Base-by-base conservation (phyloP, 129 eudicot genomes). In the Pulicaria dysenterica region DNA sequence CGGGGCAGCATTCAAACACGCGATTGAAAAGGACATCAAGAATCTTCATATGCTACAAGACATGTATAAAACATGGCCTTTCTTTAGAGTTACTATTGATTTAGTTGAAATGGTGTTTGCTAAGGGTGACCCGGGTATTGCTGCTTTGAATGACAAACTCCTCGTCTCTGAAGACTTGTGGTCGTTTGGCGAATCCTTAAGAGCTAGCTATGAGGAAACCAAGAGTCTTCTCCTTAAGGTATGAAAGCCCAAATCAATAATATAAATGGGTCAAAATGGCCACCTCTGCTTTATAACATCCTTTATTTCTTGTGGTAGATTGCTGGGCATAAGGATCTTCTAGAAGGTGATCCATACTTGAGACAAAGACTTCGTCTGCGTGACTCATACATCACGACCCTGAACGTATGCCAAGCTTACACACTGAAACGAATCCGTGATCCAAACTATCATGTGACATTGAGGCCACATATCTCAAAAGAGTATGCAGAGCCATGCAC, bases 11-110 rank as follows among this genome's bases (percentile, higher is more conserved):
- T 95, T 95, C 69, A 91, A 85, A 34, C 59, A 90, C 4, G 86
- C 88, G 2, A 83, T 95, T 40, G 64, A 88, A 64, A 87, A 82
- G 54, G 96, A 88, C 65, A 64, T 72, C 40, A 81, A 78, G 80
- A 93, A 87, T 67, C 89, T 94, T 50, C 82, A 77, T 54, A 85
- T 94, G 93, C 82, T 94, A 59, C 95, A 90, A 73, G 87, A 86
- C 50, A 95, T 95, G 99, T 95, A 95, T 82, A 90, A 95, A 24
- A 75, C 77, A 51, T 95, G 99, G 99, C 99, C 99, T 54, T 95
- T 95, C 86, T 95, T 95, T 75, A 86, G 99, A 68, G 99, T 95
- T 76, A 95, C 99, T 9, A 94, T 90, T 13, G 98, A 94, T 85
- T 64, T 94, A 54, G 85, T 94, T 53, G 98, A 94, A 77, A 94